These are phyloP conservation scores for Globisporangium iwayamae DNA, from an alignment of 352 stramenopile genomes.

Conservation along the genomic window DNA sequence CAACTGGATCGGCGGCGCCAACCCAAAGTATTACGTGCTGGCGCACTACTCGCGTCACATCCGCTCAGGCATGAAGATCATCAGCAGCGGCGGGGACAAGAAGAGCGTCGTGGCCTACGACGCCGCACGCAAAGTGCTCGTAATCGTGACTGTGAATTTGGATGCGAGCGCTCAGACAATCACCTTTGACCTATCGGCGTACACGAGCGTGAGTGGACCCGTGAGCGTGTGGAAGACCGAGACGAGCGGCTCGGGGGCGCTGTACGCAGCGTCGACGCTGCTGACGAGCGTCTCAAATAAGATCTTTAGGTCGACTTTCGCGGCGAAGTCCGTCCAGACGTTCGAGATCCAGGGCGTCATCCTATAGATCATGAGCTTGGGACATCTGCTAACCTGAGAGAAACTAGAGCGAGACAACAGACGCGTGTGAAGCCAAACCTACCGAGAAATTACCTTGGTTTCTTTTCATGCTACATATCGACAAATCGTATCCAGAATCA, in stretches of 20 bases:
- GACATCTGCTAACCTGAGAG: neutral
- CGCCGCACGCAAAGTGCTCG: slow-evolving; percentile 29
- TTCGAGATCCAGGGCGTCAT: slow-evolving; percentile 33
- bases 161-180: slow-evolving; percentile 21
- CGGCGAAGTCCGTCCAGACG: slow-evolving; percentile 33
- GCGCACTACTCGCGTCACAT: slow-evolving; percentile 66
- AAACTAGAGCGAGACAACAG: neutral
- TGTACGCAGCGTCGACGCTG: slow-evolving; percentile 30
- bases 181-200: slow-evolving; percentile 38
- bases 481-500: too few relatives aligned
- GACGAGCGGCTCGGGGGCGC: slow-evolving; percentile 28
- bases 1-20: slow-evolving; percentile 32
- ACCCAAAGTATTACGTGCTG: slow-evolving; percentile 53
- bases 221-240: slow-evolving; percentile 45
- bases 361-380: slow-evolving; percentile 3
- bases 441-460: too few relatives aligned
- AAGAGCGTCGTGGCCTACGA: slow-evolving; percentile 51
- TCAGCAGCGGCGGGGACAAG: slow-evolving; percentile 28
- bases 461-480: too few relatives aligned
- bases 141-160: slow-evolving; percentile 46
- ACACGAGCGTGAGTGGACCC: slow-evolving; percentile 24
- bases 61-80: slow-evolving; percentile 48
- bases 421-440: too few relatives aligned
- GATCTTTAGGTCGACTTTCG: slow-evolving; percentile 24
- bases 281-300: slow-evolving; percentile 3